Base-by-base conservation (phyloP, 352 stramenopile genomes). In the Pythium periplocum region DNA sequence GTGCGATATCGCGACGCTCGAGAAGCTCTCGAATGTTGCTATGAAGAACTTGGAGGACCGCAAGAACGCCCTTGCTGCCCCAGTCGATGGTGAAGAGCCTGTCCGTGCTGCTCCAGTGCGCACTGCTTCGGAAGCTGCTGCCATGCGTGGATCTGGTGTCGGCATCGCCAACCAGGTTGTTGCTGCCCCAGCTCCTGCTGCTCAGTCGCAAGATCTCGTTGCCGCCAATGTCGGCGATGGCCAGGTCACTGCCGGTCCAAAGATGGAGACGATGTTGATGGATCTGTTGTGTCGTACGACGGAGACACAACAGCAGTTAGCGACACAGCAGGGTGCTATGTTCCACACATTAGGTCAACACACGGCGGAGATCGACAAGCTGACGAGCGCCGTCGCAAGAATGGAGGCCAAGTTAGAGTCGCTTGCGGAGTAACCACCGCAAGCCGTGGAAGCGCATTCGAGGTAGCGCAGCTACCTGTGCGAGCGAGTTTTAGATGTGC, bases 201-300 rank as follows among this genome's bases (percentile, higher is more conserved):
- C 60, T 34, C 56, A 78, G 42, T 90, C 83, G 48, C 83, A 94
- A 67, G 83, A 94, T 51, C 66, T 94, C 37, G 83, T 94, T 6
- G 79, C 83, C 2, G 75, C 79, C 4, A 90, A 88, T 33, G 68
- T 83, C n/a, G 81, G 81, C 8, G 83, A 94, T 46, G 83, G 83
- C 17, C 83, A 94, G 56, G 81, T 94, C 11, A 90, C 81, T 4
- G 71, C 81, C 31, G 83, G 83, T 9, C 83, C 83, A 1, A 94
- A 94, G 83, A 92, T 94, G 81, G 83, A 94, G 57, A 92, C 83
- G 55, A 94, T 94, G 83, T 66, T 94, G 38, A 94, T 94, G 83
- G 83, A 94, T 71, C 61, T 94, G 52, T 64, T 94, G 38, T 94
- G 83, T 60, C 83, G 83, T 52, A 94, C 83, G 45, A 94, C 83